A percentile compares a stretch with the other conserved stretches of the same genome.
Evolutionary conservation across 495 filamentous ascomycete genomes (phyloP).

Genomic region (Stereocaulon alpinum): DNA sequence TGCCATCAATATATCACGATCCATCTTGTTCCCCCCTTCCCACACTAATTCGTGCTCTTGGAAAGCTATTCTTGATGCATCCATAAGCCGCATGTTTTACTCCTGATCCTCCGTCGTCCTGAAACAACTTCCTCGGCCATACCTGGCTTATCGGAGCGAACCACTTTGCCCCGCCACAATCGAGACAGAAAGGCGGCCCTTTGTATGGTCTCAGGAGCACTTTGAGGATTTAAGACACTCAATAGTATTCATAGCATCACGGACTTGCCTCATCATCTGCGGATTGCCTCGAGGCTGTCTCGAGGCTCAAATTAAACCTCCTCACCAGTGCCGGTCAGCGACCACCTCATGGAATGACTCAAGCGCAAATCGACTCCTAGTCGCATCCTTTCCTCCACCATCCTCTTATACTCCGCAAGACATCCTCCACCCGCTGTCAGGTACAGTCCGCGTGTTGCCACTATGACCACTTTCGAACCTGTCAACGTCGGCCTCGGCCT

Average conservation of each 20-base stretch:
- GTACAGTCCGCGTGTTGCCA: slow-evolving; percentile 1
- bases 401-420: slow-evolving; percentile 22
- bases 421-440: neutral
- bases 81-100: slow-evolving; percentile 6
- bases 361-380: slow-evolving; percentile 6
- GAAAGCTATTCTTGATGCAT: neutral
- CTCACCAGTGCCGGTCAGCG: neutral
- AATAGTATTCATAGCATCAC: neutral
- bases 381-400: slow-evolving; percentile 25
- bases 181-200: neutral
- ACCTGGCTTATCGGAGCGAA: slow-evolving; percentile 11
- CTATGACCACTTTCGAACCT: slow-evolving; percentile 57
- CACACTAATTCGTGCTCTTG: neutral
- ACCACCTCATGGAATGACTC: slow-evolving; percentile 3
- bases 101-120: neutral
- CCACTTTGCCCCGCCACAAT: neutral
- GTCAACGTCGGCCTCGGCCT: slow-evolving; percentile 62
- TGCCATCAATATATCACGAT: neutral
- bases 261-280: neutral
- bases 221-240: neutral
- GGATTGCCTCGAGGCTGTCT: slow-evolving; percentile 7
- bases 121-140: slow-evolving; percentile 11
- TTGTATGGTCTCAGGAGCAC: neutral
- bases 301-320: neutral
- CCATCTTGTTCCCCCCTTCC: too few species aligned